Percentiles rank a stretch among this genome's conserved stretches.
Conservation (phyloP, 768 basidiomycete species). For the Leccinum subgranulosum region DNA sequence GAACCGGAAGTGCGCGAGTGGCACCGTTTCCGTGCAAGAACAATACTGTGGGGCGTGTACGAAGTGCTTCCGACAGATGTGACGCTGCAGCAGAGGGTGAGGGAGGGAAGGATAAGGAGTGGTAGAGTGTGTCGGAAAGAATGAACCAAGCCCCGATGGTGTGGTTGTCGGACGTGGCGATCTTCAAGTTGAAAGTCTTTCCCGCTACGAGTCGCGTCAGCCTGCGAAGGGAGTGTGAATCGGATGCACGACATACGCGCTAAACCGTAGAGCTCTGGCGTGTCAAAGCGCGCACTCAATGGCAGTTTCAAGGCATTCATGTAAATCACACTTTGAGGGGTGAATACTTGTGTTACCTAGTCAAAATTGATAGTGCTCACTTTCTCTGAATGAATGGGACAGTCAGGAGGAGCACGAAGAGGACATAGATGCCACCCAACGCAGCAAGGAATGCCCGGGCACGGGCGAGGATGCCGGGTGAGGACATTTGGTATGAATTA, state of each 20-base stretch:
- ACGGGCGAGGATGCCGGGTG: slow-evolving; percentile 19
- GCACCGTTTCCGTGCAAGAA: slow-evolving; percentile 91
- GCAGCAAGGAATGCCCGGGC: slow-evolving; percentile 35
- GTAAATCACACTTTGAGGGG: slow-evolving; percentile 48
- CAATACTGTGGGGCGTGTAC: slow-evolving; percentile 69
- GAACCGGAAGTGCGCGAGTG: slow-evolving; percentile 64
- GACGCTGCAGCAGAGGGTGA: slow-evolving; percentile 35
- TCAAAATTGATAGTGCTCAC: slow-evolving; percentile 39
- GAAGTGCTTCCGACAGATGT: slow-evolving; percentile 53
- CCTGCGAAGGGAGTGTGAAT: neutral
- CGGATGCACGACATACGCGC: slow-evolving; percentile 53
- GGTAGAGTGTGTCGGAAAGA: slow-evolving; percentile 64
- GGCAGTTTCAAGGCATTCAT: slow-evolving; percentile 67
- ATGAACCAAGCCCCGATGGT: slow-evolving; percentile 85
- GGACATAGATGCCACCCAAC: slow-evolving; percentile 52
- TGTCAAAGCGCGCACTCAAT: slow-evolving; percentile 55
- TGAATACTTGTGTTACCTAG: slow-evolving; percentile 12
- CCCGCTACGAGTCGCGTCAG: slow-evolving; percentile 46
- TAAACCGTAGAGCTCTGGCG: slow-evolving; percentile 76
- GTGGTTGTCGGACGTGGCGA: slow-evolving; percentile 75
- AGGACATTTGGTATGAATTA: neutral
- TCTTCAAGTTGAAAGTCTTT: slow-evolving; percentile 69
- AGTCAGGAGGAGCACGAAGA: slow-evolving; percentile 49
- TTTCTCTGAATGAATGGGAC: slow-evolving; percentile 68
- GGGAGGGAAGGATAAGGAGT: slow-evolving; percentile 40